These are phyloP conservation scores for Solanum peruvianum DNA, from an alignment of 257 asterid species.

Conservation along the genomic window DNA sequence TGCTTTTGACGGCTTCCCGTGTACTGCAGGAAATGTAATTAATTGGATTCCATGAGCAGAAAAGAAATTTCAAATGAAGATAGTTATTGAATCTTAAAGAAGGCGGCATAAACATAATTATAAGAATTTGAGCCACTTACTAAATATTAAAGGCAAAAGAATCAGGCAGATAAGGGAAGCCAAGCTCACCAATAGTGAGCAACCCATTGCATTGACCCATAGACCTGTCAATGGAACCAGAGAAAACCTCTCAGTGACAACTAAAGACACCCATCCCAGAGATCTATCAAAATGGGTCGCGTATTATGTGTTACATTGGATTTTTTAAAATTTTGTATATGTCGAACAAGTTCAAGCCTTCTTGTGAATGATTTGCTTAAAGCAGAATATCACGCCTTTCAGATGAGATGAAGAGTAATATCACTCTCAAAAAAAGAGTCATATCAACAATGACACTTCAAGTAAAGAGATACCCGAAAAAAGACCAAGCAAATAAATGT, in stretches of 20 bases:
- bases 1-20: constrained; percentile 84
- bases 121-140: constrained; percentile 37
- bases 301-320: not conserved
- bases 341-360: not conserved
- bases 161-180: constrained; percentile 95
- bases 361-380: not conserved
- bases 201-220: constrained; percentile 86
- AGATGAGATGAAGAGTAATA: not conserved
- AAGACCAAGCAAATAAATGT: not conserved
- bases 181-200: constrained; percentile 97
- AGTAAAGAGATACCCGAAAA: not conserved
- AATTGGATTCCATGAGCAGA: constrained; percentile 1
- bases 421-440: not conserved
- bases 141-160: constrained; percentile 69
- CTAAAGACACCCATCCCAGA: not conserved
- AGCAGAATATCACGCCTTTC: not conserved
- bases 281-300: not conserved
- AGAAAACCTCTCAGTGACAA: not conserved
- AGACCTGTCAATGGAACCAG: constrained; percentile 44
- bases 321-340: not conserved
- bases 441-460: not conserved
- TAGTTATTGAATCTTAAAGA: not conserved
- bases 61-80: not conserved
- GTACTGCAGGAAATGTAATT: constrained; percentile 58
- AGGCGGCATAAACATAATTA: not conserved